Conservation (phyloP, 148 eudicot species). For the Heliamphora exappendiculata region DNA sequence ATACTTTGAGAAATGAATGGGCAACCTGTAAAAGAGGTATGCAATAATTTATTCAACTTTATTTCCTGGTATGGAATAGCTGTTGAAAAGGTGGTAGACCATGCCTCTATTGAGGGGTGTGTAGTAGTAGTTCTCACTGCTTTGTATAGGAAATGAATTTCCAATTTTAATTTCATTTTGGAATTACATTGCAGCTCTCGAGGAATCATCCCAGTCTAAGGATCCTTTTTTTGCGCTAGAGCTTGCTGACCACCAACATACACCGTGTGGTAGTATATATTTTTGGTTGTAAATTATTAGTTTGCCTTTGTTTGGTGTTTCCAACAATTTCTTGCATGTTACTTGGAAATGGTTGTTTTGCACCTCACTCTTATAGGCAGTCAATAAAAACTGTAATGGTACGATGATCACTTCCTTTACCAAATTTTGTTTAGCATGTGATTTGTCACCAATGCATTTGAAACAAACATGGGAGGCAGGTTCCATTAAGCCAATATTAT, state of each 20-base stretch:
- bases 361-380: too few species aligned
- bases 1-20: conserved; percentile 48
- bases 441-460: too few species aligned
- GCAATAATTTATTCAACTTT: background rate
- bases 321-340: background rate
- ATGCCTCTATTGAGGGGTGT: background rate
- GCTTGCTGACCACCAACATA: conserved; percentile 18
- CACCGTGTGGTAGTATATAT: conserved; percentile 25
- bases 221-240: conserved; percentile 37
- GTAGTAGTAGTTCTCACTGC: background rate
- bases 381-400: background rate
- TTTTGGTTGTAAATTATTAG: background rate
- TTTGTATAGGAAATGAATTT: background rate
- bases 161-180: conserved; percentile 5
- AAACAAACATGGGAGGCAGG: too few species aligned
- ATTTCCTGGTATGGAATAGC: background rate
- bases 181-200: conserved; percentile 28
- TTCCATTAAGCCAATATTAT: too few species aligned
- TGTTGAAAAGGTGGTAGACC: background rate
- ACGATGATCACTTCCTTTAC: too few species aligned
- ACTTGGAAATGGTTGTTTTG: background rate
- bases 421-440: too few species aligned
- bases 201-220: conserved; percentile 35
- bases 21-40: conserved; percentile 36
- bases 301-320: background rate